Evolutionary conservation across 345 rosid species (phyloP).

Genomic region (Geranium brycei): DNA sequence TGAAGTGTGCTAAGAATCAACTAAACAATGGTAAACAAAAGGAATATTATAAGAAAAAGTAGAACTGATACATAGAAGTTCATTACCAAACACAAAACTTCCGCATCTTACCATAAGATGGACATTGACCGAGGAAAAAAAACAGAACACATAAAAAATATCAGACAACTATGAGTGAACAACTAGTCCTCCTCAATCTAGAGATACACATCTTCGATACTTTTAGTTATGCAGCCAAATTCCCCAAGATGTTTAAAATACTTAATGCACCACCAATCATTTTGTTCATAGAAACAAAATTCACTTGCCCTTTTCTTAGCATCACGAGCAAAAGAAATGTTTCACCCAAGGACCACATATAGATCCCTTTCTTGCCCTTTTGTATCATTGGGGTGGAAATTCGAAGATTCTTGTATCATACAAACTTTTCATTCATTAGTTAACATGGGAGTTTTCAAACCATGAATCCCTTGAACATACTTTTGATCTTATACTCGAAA

Average conservation of each 20-base stretch:
- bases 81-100: background rate
- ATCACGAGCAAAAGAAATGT: no score
- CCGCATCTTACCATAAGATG: background rate
- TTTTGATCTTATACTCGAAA: background rate
- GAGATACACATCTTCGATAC: background rate
- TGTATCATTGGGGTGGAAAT: background rate
- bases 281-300: no score
- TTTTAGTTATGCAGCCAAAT: background rate
- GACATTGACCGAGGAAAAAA: background rate
- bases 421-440: no score
- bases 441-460: slow-evolving; percentile 19
- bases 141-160: background rate
- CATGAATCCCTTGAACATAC: slow-evolving; percentile 5
- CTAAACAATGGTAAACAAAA: no score
- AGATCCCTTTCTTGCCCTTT: background rate
- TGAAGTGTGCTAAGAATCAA: no score
- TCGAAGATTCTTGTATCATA: background rate
- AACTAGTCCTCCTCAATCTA: background rate
- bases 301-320: no score
- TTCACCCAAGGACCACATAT: background rate
- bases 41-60: no score
- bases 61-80: background rate
- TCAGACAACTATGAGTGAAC: background rate
- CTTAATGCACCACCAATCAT: no score
- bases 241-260: background rate